Evolutionary conservation across 1,284 basidiomycete species (phyloP).

Genomic region (Heterobasidion parviporum): DNA sequence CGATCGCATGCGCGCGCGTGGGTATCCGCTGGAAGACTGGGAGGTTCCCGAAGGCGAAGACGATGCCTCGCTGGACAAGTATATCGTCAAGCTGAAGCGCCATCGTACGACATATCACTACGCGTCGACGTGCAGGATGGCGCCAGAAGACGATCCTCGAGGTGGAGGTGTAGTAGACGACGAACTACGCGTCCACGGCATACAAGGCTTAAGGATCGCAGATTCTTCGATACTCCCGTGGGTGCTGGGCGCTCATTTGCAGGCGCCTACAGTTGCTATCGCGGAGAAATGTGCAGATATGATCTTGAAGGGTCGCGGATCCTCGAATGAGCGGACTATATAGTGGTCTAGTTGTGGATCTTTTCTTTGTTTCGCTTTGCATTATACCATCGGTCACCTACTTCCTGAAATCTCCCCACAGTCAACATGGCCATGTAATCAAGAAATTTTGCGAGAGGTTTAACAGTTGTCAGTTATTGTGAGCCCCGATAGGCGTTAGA

Average conservation of each 20-base stretch:
- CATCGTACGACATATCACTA: conserved; percentile 18
- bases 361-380: too few relatives aligned
- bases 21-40: conserved; percentile 17
- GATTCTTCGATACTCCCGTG: conserved; percentile 25
- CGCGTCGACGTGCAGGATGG: conserved; percentile 24
- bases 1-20: conserved; percentile 19
- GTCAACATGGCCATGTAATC: too few relatives aligned
- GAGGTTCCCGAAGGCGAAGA: conserved; percentile 16
- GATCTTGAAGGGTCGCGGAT: neutral
- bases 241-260: conserved; percentile 20
- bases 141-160: conserved; percentile 12
- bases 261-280: conserved; percentile 16
- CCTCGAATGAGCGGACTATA: too few relatives aligned
- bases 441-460: too few relatives aligned
- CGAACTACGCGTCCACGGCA: conserved; percentile 29
- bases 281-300: conserved; percentile 20
- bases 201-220: conserved; percentile 24
- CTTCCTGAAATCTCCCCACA: too few relatives aligned
- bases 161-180: conserved; percentile 30
- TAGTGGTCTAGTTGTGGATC: too few relatives aligned
- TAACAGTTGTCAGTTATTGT: too few relatives aligned
- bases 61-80: conserved; percentile 18
- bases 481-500: too few relatives aligned
- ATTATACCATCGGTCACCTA: neutral
- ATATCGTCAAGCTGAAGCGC: conserved; percentile 10